Conservation (phyloP, 1,139 yeast genomes). For the Taphrina communis region DNA sequence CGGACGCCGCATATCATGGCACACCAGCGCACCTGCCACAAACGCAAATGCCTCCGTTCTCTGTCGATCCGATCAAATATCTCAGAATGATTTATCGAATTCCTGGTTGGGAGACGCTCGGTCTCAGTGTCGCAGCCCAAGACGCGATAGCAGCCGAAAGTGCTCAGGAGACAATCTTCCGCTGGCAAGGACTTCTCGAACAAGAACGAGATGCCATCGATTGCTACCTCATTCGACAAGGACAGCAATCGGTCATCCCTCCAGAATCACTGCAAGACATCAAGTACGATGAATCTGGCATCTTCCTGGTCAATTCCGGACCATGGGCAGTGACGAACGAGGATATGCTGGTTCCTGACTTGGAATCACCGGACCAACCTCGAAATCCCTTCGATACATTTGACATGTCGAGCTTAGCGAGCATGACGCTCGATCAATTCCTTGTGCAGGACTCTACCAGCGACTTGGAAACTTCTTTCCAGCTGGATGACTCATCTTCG, state of each 20-base stretch:
- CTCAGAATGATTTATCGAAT: conserved; percentile 11
- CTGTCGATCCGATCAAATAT: conserved; percentile 5
- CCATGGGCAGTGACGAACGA: conserved; percentile 5
- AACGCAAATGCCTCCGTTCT: conserved; percentile 7
- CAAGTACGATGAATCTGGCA: conserved; percentile 4
- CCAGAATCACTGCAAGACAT: not conserved
- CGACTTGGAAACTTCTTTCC: not conserved
- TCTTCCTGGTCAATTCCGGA: conserved; percentile 12
- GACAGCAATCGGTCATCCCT: not conserved
- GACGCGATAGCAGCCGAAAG: not conserved
- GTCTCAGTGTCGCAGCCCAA: not conserved
- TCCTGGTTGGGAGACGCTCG: conserved; percentile 16
- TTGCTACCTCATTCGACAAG: not conserved
- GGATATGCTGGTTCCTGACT: not conserved
- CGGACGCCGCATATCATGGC: not conserved
- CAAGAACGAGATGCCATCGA: conserved; percentile 1
- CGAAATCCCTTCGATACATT: conserved; percentile 5
- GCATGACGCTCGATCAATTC: not conserved
- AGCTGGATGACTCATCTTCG: not conserved
- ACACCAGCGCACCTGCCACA: not conserved
- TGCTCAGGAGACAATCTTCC: not conserved
- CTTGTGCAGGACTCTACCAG: not conserved
- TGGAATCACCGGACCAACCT: not conserved
- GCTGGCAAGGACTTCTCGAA: conserved; percentile 12
- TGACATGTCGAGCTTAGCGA: conserved; percentile 3